Conservation (phyloP, 805 yeast genomes). For the Millerozyma acaciae region DNA sequence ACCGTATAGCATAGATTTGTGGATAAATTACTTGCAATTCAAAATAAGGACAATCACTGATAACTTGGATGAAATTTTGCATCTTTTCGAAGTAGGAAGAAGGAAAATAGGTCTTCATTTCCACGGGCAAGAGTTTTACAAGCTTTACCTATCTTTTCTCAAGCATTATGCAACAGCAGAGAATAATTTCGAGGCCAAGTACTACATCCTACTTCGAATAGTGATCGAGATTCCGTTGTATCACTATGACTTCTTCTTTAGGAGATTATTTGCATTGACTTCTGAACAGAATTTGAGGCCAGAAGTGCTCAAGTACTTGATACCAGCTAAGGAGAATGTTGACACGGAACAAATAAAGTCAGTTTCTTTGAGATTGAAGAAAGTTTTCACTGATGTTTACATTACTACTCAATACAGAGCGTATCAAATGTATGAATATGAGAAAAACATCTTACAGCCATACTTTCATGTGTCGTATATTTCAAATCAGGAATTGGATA, state of each 20-base stretch:
- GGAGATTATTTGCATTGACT: constrained; percentile 30
- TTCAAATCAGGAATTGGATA: constrained; percentile 46
- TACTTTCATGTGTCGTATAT: constrained; percentile 33
- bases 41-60: constrained; percentile 27
- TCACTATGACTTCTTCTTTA: constrained; percentile 47
- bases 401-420: constrained; percentile 53
- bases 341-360: constrained; percentile 16
- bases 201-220: constrained; percentile 42
- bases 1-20: constrained; percentile 45
- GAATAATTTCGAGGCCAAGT: constrained; percentile 26
- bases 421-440: constrained; percentile 48
- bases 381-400: constrained; percentile 48
- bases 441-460: constrained; percentile 36
- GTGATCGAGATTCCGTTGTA: constrained; percentile 54
- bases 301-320: constrained; percentile 12
- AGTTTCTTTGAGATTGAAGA: constrained; percentile 37
- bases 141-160: constrained; percentile 43
- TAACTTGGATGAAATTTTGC: constrained; percentile 26
- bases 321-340: constrained; percentile 16
- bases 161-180: constrained; percentile 25
- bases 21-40: constrained; percentile 49
- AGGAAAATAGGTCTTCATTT: constrained; percentile 49
- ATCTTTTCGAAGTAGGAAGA: constrained; percentile 46
- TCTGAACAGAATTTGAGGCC: constrained; percentile 12
- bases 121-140: constrained; percentile 49